These are phyloP conservation scores for Raffaelea albimanens DNA, from an alignment of 2,329 filamentous ascomycete species.

Conservation along the genomic window DNA sequence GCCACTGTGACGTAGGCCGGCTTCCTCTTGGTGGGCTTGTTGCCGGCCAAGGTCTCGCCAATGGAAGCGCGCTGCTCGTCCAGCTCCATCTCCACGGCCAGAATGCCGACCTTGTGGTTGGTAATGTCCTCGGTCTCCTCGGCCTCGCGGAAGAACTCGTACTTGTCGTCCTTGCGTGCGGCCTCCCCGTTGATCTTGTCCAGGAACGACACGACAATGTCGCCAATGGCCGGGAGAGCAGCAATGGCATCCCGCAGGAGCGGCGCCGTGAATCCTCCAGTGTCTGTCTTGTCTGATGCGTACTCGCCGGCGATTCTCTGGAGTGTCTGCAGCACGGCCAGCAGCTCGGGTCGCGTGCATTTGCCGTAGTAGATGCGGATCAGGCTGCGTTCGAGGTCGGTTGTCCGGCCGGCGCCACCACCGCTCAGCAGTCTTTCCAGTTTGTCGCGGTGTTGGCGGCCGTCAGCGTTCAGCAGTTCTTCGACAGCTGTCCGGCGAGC, in stretches of 20 bases:
- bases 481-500: constrained; percentile 76
- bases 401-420: constrained; percentile 52
- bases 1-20: constrained; percentile 68
- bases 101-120: constrained; percentile 83
- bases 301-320: constrained; percentile 76
- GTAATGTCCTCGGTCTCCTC: constrained; percentile 84
- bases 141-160: constrained; percentile 80
- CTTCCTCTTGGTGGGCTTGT: constrained; percentile 53
- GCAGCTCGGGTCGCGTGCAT: constrained; percentile 79
- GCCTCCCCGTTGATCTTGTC: constrained; percentile 79
- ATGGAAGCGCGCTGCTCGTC: constrained; percentile 65
- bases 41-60: constrained; percentile 51
- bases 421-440: constrained; percentile 62
- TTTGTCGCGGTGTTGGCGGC: constrained; percentile 60
- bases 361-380: constrained; percentile 97
- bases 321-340: constrained; percentile 75
- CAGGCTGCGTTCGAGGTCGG: constrained; percentile 83
- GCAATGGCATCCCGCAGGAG: constrained; percentile 64
- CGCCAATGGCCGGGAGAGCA: constrained; percentile 65
- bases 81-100: constrained; percentile 82
- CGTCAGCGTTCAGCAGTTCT: constrained; percentile 65
- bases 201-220: constrained; percentile 64
- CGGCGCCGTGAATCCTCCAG: constrained; percentile 63
- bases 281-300: constrained; percentile 47
- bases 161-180: constrained; percentile 83